A percentile compares a stretch with the other conserved stretches of the same genome.
Conservation (phyloP, 225 moss, liverwort and hornwort species). For the Asterella californica region DNA sequence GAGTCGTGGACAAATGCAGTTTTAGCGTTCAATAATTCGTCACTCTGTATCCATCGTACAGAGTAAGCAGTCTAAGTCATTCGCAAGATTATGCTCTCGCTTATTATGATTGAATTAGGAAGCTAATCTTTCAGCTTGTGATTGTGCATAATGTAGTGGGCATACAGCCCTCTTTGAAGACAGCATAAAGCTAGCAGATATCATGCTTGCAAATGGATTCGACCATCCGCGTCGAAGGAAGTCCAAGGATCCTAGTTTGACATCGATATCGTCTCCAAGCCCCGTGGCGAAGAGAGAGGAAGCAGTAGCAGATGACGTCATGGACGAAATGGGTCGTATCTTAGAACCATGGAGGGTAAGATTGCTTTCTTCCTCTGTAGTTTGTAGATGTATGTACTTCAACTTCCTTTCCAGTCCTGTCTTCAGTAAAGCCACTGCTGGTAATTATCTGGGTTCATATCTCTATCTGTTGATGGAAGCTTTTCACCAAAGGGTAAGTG, state of each 20-base stretch:
- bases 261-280: constrained; percentile 11
- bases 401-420: not conserved
- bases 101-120: not conserved
- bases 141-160: constrained; percentile 49
- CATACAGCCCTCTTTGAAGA: constrained; percentile 81
- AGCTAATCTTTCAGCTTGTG: not conserved
- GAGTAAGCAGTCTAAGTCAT: not conserved
- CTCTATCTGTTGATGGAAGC: no score
- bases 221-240: constrained; percentile 35
- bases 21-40: not conserved
- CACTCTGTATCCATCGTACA: not conserved
- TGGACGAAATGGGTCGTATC: constrained; percentile 80
- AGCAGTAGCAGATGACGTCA: constrained; percentile 60
- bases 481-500: not conserved
- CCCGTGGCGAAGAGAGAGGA: constrained; percentile 46
- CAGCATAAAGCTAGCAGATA: constrained; percentile 45
- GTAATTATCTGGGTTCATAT: not conserved
- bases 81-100: not conserved
- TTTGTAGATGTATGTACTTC: not conserved
- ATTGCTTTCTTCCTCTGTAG: not conserved
- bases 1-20: not conserved
- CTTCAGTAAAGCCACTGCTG: not conserved
- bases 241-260: constrained; percentile 12
- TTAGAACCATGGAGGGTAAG: constrained; percentile 87
- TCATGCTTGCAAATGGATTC: constrained; percentile 65